Percentiles rank a stretch among this genome's conserved stretches.
These are phyloP conservation scores for Gracilaria vermiculophylla DNA, from an alignment of 23 red algal genomes.

Conservation along the genomic window DNA sequence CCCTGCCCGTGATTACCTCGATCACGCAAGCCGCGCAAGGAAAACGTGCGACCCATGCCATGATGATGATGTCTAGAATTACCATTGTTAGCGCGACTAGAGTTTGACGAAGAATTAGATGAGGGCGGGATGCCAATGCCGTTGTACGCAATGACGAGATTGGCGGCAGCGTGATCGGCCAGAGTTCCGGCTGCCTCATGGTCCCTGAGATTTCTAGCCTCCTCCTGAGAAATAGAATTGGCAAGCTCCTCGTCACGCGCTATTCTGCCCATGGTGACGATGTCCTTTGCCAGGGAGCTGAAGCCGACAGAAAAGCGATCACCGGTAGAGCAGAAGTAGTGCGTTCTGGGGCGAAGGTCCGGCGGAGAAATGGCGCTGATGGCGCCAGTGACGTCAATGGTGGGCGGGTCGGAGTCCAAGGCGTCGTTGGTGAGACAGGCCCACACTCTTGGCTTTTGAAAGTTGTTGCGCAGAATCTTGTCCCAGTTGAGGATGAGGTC, in stretches of 20 bases:
- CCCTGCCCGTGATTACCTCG: constrained; percentile 40
- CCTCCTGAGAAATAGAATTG: constrained; percentile 51
- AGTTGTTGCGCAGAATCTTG: constrained; percentile 63
- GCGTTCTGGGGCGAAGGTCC: constrained; percentile 57
- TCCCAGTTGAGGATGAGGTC: constrained; percentile 58
- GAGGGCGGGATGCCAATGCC: constrained; percentile 48
- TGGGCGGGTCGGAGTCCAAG: neutral
- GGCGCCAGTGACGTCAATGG: constrained; percentile 46
- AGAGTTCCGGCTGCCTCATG: constrained; percentile 43
- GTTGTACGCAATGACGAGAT: constrained; percentile 50
- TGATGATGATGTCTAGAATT: constrained; percentile 26
- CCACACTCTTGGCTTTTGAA: constrained; percentile 70
- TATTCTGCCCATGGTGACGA: constrained; percentile 53
- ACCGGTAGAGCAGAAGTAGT: constrained; percentile 55
- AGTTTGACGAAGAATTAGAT: constrained; percentile 2
- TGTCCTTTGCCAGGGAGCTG: constrained; percentile 62
- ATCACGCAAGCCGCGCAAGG: constrained; percentile 46
- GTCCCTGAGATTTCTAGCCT: constrained; percentile 55
- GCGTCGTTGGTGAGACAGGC: constrained; percentile 56
- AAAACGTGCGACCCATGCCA: constrained; percentile 60
- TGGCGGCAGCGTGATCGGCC: constrained; percentile 40
- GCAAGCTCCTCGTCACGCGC: constrained; percentile 65
- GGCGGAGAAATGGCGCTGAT: constrained; percentile 54
- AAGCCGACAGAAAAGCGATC: constrained; percentile 68
- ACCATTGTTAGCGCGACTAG: constrained; percentile 2